These are phyloP conservation scores for Talinum fruticosum DNA, from an alignment of 148 eudicot species.

Conservation along the genomic window DNA sequence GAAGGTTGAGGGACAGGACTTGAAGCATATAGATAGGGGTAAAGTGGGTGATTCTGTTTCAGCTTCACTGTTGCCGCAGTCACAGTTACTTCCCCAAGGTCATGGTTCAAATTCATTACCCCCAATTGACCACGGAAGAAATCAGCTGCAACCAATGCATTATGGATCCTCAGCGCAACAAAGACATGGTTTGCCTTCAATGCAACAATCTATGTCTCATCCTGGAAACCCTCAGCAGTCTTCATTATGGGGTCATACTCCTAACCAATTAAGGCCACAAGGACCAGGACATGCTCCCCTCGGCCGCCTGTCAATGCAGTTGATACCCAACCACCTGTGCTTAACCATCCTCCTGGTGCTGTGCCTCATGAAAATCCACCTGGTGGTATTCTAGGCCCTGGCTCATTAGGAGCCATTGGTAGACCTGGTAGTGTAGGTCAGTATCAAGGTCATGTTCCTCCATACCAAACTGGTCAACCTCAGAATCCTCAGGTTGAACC, in stretches of 20 bases:
- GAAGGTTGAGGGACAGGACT: conserved; percentile 30
- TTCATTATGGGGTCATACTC: conserved; percentile 37
- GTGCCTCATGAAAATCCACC: conserved; percentile 28
- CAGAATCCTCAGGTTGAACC: conserved; percentile 39
- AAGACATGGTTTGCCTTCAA: conserved; percentile 35
- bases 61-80: conserved; percentile 24
- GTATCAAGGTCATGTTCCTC: conserved; percentile 35
- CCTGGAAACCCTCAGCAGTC: conserved; percentile 31
- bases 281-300: conserved; percentile 49
- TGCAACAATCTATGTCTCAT: conserved; percentile 30
- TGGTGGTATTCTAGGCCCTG: conserved; percentile 36
- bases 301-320: conserved; percentile 33
- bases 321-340: conserved; percentile 32
- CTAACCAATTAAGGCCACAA: conserved; percentile 49
- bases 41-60: conserved; percentile 27
- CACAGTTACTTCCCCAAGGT: conserved; percentile 29
- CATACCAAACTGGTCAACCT: conserved; percentile 29
- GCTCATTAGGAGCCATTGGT: conserved; percentile 34
- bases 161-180: conserved; percentile 44
- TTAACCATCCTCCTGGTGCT: conserved; percentile 32
- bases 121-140: conserved; percentile 36
- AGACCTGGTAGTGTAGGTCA: conserved; percentile 39
- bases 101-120: conserved; percentile 35
- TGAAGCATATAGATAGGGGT: conserved; percentile 25
- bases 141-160: conserved; percentile 35